Evolutionary conservation across 805 yeast species (phyloP), one percentile per base, ranked within the genome.

Genomic region (Nakazawaea wickerhamii): DNA sequence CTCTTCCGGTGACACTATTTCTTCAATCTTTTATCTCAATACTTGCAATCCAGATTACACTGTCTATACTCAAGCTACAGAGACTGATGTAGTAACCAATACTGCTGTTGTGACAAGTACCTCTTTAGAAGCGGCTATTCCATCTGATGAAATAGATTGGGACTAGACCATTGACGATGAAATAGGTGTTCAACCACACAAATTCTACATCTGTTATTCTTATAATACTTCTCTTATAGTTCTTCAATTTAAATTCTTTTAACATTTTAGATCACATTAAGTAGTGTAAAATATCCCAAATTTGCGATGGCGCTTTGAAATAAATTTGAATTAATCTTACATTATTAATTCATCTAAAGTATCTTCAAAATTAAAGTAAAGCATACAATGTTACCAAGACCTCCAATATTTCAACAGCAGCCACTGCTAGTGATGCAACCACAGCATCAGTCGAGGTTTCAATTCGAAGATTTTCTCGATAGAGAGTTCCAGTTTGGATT

Each of bases 401-500:
- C 38, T 11, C 31, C 38, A 10, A 28, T 41, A 25, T 37, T 44
- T 22, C 43, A 18, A 22, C 48, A 21, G n/a, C 47, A 25, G 31
- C 36, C 6, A 6, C 44, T 25, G 38, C 26, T 33, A 5, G 30
- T 19, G 23, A 26, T 25, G 17, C 46, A 33, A 25, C 27, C 17
- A 14, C 46, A 20, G 11, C 41, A 41, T 15, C 38, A 36, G 14
- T 13, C 34, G 15, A 30, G 41, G 27, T 64, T 64, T 63, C 79
- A 81, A 51, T 90, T 91, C 57, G 97, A 91, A 54, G 83, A 87
- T 7, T 88, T 86, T 52, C 71, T 91, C 30, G 70, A 86, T 51
- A 74, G 77, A 45, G 96, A 91, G 57, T 88, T 73, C 61, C 77
- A 84, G 48, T 79, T 89, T 50, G 89, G 93, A 0, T 67, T 88